These are phyloP conservation scores for Paratinospora sagittata DNA, from an alignment of 164 flowering plant genomes.

Conservation along the genomic window DNA sequence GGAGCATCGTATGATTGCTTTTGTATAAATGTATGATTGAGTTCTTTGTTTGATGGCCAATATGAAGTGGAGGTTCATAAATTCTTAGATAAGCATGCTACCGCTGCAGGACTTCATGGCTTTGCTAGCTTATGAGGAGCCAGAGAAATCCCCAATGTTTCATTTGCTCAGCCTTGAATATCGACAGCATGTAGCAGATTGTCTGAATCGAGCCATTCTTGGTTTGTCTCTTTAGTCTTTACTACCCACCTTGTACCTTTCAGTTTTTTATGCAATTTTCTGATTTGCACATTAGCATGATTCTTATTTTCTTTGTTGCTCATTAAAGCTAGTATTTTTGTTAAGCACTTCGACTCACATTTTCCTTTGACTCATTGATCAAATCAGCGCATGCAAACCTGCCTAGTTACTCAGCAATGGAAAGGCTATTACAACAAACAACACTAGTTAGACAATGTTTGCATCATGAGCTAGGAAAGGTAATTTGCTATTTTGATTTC, in stretches of 20 bases:
- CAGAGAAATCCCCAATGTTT: constrained; percentile 92
- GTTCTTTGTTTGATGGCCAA: neutral
- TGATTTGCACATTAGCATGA: neutral
- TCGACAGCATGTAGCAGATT: constrained; percentile 74
- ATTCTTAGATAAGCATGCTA: constrained; percentile 7
- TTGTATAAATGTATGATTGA: neutral
- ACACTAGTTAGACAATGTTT: constrained; percentile 69
- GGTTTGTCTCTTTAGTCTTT: constrained; percentile 38
- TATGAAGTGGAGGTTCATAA: neutral
- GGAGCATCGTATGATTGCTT: neutral
- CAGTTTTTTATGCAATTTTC: neutral
- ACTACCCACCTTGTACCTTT: neutral
- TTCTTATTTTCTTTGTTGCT: neutral
- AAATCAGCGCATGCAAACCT: constrained; percentile 58
- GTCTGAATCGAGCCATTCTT: constrained; percentile 78
- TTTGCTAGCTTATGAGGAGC: constrained; percentile 89
- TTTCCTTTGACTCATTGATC: constrained; percentile 11
- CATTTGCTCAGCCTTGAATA: constrained; percentile 73
- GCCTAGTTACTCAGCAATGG: constrained; percentile 78
- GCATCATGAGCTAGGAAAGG: constrained; percentile 72
- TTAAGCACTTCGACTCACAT: neutral
- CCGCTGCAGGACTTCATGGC: constrained; percentile 77
- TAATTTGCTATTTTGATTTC: constrained; percentile 18
- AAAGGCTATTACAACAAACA: constrained; percentile 81
- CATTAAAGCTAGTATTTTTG: neutral